Percentiles rank a stretch among this genome's conserved stretches.
Conservation (phyloP, 768 basidiomycete species). For the Paxillus rubicundulus region DNA sequence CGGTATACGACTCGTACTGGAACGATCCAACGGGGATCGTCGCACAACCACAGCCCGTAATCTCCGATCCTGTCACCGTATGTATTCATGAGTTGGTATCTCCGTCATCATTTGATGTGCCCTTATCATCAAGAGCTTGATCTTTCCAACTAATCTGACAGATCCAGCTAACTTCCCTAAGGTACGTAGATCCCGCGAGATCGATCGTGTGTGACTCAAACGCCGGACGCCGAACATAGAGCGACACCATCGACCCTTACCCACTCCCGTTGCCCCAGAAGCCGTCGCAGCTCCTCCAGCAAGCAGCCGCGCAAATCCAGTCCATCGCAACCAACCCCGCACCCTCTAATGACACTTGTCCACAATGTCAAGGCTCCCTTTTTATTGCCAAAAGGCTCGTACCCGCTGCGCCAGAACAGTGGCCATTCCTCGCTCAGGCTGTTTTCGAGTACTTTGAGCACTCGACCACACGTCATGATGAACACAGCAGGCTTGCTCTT, state of each 20-base stretch:
- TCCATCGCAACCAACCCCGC: slow-evolving; percentile 36
- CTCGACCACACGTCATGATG: slow-evolving; percentile 32
- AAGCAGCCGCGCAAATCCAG: slow-evolving; percentile 39
- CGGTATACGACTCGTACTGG: slow-evolving; percentile 59
- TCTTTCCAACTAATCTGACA: slow-evolving; percentile 59
- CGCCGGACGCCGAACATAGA: background rate
- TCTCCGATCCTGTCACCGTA: slow-evolving; percentile 67
- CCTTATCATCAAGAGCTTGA: slow-evolving; percentile 40
- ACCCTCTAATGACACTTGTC: slow-evolving; percentile 37
- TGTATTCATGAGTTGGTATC: slow-evolving; percentile 10
- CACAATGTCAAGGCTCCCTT: slow-evolving; percentile 39
- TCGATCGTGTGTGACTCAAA: background rate
- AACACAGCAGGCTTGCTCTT: slow-evolving; percentile 35
- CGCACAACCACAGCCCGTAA: slow-evolving; percentile 66
- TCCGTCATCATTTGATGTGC: background rate
- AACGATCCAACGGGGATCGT: slow-evolving; percentile 68
- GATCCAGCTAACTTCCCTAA: slow-evolving; percentile 58
- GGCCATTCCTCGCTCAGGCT: slow-evolving; percentile 39
- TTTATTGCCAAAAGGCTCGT: slow-evolving; percentile 43
- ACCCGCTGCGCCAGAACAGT: slow-evolving; percentile 40
- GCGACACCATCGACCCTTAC: slow-evolving; percentile 45
- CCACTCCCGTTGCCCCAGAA: slow-evolving; percentile 39
- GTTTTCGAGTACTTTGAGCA: slow-evolving; percentile 45
- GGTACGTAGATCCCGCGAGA: slow-evolving; percentile 15
- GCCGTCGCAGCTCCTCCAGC: slow-evolving; percentile 33